Evolutionary conservation across 768 basidiomycete species (phyloP).

Genomic region (Dacryopinax primogenitus): DNA sequence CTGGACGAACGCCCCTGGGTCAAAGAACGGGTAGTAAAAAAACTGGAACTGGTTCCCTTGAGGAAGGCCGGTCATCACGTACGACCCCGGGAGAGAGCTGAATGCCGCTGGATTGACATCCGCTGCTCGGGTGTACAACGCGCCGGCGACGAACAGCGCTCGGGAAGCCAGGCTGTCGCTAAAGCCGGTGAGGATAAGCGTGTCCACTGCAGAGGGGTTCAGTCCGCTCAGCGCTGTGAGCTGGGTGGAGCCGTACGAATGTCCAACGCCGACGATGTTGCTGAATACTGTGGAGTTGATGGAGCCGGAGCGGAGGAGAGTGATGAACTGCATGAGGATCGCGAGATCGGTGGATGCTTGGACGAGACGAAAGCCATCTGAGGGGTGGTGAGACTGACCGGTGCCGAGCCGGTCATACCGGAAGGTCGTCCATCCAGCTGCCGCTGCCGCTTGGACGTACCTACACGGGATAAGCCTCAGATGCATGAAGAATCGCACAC

Average conservation of each 20-base stretch:
- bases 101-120: constrained; percentile 11
- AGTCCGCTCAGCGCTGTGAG: neutral
- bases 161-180: constrained; percentile 9
- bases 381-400: constrained; percentile 14
- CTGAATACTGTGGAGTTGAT: constrained; percentile 11
- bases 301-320: constrained; percentile 9
- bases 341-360: neutral
- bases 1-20: constrained; percentile 4
- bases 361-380: constrained; percentile 14
- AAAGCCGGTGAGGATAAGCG: constrained; percentile 16
- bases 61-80: constrained; percentile 14
- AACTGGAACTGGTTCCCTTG: constrained; percentile 18
- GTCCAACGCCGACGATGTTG: constrained; percentile 16
- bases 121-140: constrained; percentile 13
- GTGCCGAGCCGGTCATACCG: constrained; percentile 18
- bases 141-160: constrained; percentile 11
- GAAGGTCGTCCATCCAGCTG: constrained; percentile 16
- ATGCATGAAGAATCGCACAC: neutral
- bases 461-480: neutral
- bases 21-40: constrained; percentile 15
- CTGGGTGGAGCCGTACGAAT: constrained; percentile 17
- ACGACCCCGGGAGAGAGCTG: constrained; percentile 9
- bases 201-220: constrained; percentile 9
- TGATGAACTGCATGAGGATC: neutral
- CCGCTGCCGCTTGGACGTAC: constrained; percentile 14